Evolutionary conservation across 768 basidiomycete genomes (phyloP).

Genomic region (Boletellus sp.): DNA sequence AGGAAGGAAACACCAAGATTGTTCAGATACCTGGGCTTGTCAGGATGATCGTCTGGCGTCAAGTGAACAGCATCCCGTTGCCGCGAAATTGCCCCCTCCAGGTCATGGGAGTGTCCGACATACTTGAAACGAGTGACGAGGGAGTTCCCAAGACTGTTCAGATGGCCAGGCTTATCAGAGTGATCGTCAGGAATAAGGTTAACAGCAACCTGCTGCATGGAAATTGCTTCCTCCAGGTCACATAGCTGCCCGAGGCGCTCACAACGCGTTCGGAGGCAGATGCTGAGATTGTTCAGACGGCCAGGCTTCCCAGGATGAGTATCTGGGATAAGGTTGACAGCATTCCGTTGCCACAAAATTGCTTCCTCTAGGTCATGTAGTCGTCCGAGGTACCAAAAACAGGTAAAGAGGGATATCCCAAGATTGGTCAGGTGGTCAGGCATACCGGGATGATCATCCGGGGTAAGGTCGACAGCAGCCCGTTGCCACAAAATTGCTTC

Average conservation of each 20-base stretch:
- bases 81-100: not conserved
- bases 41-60: not conserved
- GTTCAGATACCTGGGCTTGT: not conserved
- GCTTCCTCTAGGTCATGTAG: not conserved
- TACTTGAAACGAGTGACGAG: not conserved
- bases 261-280: no score
- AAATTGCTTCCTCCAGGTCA: no score
- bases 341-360: not conserved
- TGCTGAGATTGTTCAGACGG: no score
- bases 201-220: no score
- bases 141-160: no score
- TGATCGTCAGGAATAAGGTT: not conserved
- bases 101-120: not conserved
- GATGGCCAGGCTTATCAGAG: not conserved
- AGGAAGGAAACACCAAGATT: not conserved
- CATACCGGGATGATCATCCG: no score
- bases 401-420: not conserved
- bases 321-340: not conserved
- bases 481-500: no score
- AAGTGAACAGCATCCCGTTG: not conserved
- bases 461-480: no score
- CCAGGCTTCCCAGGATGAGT: no score
- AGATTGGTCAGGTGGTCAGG: not conserved
- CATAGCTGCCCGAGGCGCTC: no score
- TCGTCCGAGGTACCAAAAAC: not conserved